Evolutionary conservation across 352 stramenopile species (phyloP).

Genomic region (Phytopythium litorale): DNA sequence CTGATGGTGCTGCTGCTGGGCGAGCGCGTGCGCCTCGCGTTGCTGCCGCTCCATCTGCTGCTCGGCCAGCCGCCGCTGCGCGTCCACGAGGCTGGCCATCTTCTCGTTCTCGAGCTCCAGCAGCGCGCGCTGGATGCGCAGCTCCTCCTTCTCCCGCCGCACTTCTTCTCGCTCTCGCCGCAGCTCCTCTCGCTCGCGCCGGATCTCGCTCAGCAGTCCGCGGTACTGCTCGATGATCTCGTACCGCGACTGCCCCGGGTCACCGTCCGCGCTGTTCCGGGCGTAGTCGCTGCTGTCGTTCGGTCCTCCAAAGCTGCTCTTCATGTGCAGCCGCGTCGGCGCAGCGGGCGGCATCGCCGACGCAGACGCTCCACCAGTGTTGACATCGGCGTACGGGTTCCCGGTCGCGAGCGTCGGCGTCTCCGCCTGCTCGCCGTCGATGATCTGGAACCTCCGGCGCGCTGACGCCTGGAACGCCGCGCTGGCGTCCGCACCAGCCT

Average conservation of each 20-base stretch:
- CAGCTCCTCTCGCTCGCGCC: conserved; percentile 65
- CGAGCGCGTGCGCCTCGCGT: conserved; percentile 1
- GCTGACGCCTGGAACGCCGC: conserved; percentile 6
- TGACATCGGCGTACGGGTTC: conserved; percentile 6
- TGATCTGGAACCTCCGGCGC: conserved; percentile 13
- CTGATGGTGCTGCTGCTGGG: conserved; percentile 21
- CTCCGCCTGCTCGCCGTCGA: conserved; percentile 10
- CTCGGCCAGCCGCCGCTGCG: conserved; percentile 52
- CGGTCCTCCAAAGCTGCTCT: neutral
- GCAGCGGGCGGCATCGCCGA: conserved; percentile 19
- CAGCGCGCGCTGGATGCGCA: conserved; percentile 58
- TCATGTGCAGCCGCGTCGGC: conserved; percentile 16
- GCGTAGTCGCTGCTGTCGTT: neutral
- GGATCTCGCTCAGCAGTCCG: conserved; percentile 60
- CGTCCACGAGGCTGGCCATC: conserved; percentile 57
- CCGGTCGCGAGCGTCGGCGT: conserved; percentile 5
- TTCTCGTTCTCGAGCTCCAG: conserved; percentile 78
- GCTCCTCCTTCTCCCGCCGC: conserved; percentile 62
- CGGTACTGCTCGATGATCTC: conserved; percentile 63
- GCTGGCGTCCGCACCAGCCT: conserved; percentile 10
- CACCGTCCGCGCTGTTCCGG: conserved; percentile 4
- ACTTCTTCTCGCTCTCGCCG: conserved; percentile 66
- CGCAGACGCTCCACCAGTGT: conserved; percentile 2
- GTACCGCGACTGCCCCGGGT: conserved; percentile 12
- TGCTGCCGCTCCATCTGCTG: conserved; percentile 42